Percentiles rank a stretch among this genome's conserved stretches.
phyloP scores from a whole-genome alignment of 1,284 basidiomycete species.

The Leccinum subspadiceum region DNA sequence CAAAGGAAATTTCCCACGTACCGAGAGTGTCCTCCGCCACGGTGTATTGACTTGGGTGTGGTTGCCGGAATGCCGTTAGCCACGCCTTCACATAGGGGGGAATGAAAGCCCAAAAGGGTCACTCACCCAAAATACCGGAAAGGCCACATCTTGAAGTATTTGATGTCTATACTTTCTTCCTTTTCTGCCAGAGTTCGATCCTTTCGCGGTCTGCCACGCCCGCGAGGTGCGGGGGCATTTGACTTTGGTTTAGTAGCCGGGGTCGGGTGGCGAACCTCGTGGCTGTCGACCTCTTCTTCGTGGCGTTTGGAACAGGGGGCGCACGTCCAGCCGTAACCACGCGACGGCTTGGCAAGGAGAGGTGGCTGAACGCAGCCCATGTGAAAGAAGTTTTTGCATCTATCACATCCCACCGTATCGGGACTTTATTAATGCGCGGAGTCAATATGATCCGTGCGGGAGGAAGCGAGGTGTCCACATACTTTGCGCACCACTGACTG shows the following conservation, averaged over 20 bases:
- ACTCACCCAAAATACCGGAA: constrained; percentile 94
- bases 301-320: constrained; percentile 87
- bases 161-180: constrained; percentile 74
- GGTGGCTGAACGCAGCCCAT: constrained; percentile 94
- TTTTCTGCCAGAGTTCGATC: constrained; percentile 65
- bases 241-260: constrained; percentile 59
- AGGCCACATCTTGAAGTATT: constrained; percentile 92
- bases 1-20: constrained; percentile 37
- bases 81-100: constrained; percentile 1
- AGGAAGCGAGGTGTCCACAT: constrained; percentile 33
- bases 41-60: constrained; percentile 70
- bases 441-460: constrained; percentile 26
- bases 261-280: constrained; percentile 56
- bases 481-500: constrained; percentile 86
- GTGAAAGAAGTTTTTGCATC: constrained; percentile 93
- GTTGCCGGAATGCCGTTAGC: constrained; percentile 15
- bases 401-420: constrained; percentile 91
- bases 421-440: constrained; percentile 48
- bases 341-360: constrained; percentile 90
- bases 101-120: constrained; percentile 1
- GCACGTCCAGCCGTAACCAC: constrained; percentile 98
- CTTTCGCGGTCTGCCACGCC: constrained; percentile 71
- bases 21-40: constrained; percentile 89
- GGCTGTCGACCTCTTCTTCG: constrained; percentile 83
- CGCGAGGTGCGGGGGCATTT: constrained; percentile 64